Conservation (phyloP, 306 rosid species). For the Cucurbita ficifolia region DNA sequence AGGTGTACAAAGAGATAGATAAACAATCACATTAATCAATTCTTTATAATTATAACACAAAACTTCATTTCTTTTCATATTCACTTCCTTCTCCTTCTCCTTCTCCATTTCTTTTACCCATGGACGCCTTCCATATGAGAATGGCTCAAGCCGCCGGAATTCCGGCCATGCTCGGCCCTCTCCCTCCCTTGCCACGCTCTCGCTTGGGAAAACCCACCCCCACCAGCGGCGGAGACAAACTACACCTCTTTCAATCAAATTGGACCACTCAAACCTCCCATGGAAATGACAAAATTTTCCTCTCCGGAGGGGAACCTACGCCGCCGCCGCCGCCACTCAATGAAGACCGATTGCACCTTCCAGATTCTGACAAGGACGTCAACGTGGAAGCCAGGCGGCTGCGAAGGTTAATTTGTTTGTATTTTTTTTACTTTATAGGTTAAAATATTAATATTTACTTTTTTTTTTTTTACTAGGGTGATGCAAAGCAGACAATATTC, state of each 20-base stretch:
- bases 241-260: background rate
- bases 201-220: background rate
- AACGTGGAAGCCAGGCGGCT: background rate
- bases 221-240: background rate
- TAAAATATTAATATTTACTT: too few relatives aligned
- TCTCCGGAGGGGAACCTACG: background rate
- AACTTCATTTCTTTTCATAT: background rate
- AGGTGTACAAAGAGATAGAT: conserved; percentile 2
- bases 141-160: background rate
- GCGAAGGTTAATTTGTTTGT: background rate
- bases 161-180: background rate
- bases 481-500: conserved; percentile 17
- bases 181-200: conserved; percentile 1
- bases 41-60: background rate
- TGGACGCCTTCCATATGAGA: background rate
- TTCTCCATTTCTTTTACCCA: background rate
- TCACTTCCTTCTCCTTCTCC: background rate
- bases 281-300: background rate
- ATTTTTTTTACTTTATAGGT: background rate
- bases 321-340: background rate
- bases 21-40: background rate
- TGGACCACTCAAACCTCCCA: background rate
- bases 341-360: background rate
- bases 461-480: background rate
- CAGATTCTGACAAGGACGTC: background rate